Base-by-base conservation (phyloP, 2,329 filamentous ascomycete genomes). In the Stachybotrys elegans region DNA sequence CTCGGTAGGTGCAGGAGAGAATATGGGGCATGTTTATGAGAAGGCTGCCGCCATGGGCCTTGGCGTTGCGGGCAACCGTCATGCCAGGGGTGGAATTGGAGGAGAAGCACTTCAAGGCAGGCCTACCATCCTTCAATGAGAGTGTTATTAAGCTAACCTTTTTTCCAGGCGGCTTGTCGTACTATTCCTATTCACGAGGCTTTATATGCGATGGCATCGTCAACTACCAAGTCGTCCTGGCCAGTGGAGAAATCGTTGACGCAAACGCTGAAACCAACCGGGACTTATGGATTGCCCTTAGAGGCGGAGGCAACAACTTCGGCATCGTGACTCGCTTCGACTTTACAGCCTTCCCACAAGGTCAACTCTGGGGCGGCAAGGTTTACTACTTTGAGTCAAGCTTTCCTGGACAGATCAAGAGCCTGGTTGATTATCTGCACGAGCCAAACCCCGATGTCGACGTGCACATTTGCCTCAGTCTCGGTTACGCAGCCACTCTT, bases 271-370 rank as follows among this genome's bases (percentile, higher is more conserved):
- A 48, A 0, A 43, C 57, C 3, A 60, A 73, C 44, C 23, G 57
- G 0, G 70, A 75, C 43, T 59, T 76, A 1, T 75, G 56, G 51
- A 63, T 58, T 40, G 71, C 70, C 2, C 58, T 73, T 3, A 67
- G 69, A 40, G 74, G 71, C n/a, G 71, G 71, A 16, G 62, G 65
- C 17, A 68, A 65, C 53, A 76, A 75, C 50, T 71, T 73, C 40
- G 72, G 70, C 37, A 57, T 69, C 45, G 62, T 64, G 3, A 58
- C 65, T 23, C 36, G 36, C 19, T 39, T 39, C 14, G 36, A 39
- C 21, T 22, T 39, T 14, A 22, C 12, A 14, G 21, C 36, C 6
- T 39, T 39, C 19, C 36, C 19, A 21, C 36, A 39, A 21, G 36
- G 19, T 6, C 36, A 22, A 12, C 21, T 39, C 5, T 39, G 36